phyloP scores from a whole-genome alignment of 768 basidiomycete genomes.

The Pisolithus orientalis region DNA sequence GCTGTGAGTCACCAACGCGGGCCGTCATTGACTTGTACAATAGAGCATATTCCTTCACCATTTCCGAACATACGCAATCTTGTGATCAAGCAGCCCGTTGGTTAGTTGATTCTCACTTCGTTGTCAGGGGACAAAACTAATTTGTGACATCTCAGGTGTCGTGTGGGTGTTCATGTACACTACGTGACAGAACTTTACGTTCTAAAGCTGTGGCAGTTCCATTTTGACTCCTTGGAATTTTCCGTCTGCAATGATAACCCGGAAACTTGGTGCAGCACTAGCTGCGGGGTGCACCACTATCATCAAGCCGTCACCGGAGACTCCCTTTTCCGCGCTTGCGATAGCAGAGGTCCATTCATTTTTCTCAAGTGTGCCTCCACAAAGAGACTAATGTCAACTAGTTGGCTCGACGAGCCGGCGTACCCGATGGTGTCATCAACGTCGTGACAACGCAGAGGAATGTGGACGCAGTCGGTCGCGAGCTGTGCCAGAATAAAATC shows the following conservation, averaged over 20 bases:
- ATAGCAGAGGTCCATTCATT: conserved; percentile 64
- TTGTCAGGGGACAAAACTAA: conserved; percentile 28
- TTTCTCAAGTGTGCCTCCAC: neutral
- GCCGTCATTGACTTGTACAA: neutral
- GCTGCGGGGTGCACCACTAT: conserved; percentile 97
- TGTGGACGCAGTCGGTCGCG: conserved; percentile 81
- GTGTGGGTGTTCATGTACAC: conserved; percentile 31
- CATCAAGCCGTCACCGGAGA: conserved; percentile 92
- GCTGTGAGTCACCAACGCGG: neutral
- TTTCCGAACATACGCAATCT: conserved; percentile 69
- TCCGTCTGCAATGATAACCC: conserved; percentile 90
- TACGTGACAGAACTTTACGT: neutral
- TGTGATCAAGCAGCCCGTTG: conserved; percentile 90
- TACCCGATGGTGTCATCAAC: conserved; percentile 94
- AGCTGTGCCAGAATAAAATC: conserved; percentile 83
- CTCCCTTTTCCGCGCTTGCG: conserved; percentile 89
- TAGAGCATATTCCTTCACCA: conserved; percentile 80
- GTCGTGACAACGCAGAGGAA: conserved; percentile 85
- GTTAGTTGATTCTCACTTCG: conserved; percentile 39
- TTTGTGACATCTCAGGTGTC: conserved; percentile 29
- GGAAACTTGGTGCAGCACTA: conserved; percentile 84
- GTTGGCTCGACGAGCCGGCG: conserved; percentile 83
- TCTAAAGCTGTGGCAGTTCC: conserved; percentile 38
- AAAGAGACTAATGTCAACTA: conserved; percentile 21
- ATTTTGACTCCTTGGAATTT: conserved; percentile 91